A percentile compares a stretch with the other conserved stretches of the same genome.
phyloP scores from a whole-genome alignment of 106 monocot species.

The Dioscorea dumetorum region DNA sequence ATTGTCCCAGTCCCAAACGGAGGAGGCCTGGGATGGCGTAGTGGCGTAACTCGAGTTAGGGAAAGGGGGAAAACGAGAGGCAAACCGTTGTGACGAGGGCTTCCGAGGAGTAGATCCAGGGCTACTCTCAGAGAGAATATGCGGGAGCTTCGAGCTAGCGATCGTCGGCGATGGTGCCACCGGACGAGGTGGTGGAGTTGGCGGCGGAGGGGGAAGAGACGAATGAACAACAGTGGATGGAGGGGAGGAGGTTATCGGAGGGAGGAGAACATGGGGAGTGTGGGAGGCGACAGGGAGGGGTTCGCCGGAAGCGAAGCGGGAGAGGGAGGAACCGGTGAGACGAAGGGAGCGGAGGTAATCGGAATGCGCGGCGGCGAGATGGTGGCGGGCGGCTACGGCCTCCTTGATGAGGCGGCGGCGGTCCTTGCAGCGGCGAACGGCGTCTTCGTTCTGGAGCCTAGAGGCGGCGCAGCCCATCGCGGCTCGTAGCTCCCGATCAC shows the following conservation, averaged over 20 bases:
- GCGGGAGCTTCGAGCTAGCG: slow-evolving; percentile 20
- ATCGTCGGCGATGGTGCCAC: slow-evolving; percentile 14
- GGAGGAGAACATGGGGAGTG: slow-evolving; percentile 62
- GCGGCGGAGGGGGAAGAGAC: slow-evolving; percentile 13
- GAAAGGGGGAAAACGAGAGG: background rate
- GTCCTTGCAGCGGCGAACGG: slow-evolving; percentile 91
- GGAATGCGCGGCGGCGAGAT: slow-evolving; percentile 79
- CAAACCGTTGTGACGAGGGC: no score
- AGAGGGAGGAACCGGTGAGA: slow-evolving; percentile 60
- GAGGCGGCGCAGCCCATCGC: slow-evolving; percentile 89
- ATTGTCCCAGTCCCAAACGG: slow-evolving; percentile 95
- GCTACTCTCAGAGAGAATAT: slow-evolving; percentile 24
- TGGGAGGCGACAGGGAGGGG: slow-evolving; percentile 68
- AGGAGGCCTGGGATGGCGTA: slow-evolving; percentile 81
- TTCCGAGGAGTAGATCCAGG: background rate
- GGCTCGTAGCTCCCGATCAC: background rate
- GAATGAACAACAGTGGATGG: background rate
- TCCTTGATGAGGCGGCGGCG: slow-evolving; percentile 83
- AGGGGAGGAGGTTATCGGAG: background rate
- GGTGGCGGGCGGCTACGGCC: slow-evolving; percentile 70
- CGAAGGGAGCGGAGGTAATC: slow-evolving; percentile 87
- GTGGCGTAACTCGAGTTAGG: slow-evolving; percentile 17
- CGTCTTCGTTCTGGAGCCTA: slow-evolving; percentile 80
- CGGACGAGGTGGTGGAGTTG: slow-evolving; percentile 14
- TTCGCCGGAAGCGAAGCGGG: slow-evolving; percentile 60